Base-by-base conservation (phyloP, 768 basidiomycete species). In the Pulveroboletus ravenelii region DNA sequence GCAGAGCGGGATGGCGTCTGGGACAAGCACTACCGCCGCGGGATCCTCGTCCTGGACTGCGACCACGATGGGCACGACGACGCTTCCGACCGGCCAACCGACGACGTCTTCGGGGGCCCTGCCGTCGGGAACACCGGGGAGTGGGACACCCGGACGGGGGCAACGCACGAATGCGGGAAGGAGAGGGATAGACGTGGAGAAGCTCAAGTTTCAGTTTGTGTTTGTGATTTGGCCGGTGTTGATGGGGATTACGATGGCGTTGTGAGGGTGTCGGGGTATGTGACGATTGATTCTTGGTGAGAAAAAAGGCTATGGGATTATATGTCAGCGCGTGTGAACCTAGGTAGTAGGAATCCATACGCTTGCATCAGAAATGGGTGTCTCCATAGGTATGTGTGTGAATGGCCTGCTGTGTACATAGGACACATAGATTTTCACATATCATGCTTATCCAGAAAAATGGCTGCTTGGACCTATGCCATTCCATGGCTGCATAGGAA, bases 141-240 rank as follows among this genome's bases (percentile, higher is more conserved):
- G 27, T 27, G 42, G 36, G 18, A 29, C 2, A 10, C 45, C 37
- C 18, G 41, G 20, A 20, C 35, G 38, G 12, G 52, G 40, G 2
- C 58, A 45, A 12, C 58, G 45, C 15, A 58, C 54, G 32, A 65
- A 53, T 45, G 59, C 61, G 29, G 59, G 58, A 3, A 52, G 57
- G 17, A 60, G 64, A 7, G 45, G 50, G 1, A 39, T 70, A 18
- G 62, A 71, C 45, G 51, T 68, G 17, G 73, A 71, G 45, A 66
- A 63, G 56, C 59, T 72, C 52, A 75, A 72, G 55, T 78, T 79
- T 60, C 63, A 73, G 10, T 52, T 80, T 41, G 69, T 78, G 52
- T 79, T 78, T 48, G 69, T 82, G 52, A 63, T 78, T 20, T 82
- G 80, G 78, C 79, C 81, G 31, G 72, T 78, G 7, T 60, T 83